Conservation (phyloP, 306 rosid genomes). For the Inga leiocalycina region DNA sequence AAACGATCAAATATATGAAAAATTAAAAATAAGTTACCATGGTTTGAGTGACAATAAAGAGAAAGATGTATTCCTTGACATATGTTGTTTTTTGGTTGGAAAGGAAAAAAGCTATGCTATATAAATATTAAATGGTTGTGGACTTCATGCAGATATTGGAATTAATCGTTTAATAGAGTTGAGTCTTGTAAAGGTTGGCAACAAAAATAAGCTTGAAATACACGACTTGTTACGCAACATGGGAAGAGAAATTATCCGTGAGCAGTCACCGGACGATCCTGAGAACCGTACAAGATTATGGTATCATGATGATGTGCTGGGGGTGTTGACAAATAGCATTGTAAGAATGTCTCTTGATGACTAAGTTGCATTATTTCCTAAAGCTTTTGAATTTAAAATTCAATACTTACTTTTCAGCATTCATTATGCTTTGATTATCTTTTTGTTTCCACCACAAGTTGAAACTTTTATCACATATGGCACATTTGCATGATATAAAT, state of each 20-base stretch:
- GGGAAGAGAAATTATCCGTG: neutral
- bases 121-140: neutral
- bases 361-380: neutral
- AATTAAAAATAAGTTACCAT: neutral
- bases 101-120: neutral
- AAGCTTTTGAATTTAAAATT: neutral
- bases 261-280: neutral
- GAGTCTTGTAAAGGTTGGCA: neutral
- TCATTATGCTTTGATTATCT: neutral
- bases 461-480: neutral
- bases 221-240: neutral
- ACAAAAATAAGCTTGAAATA: neutral
- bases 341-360: neutral
- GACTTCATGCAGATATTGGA: neutral
- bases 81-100: neutral
- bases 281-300: neutral
- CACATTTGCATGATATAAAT: neutral
- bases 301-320: neutral
- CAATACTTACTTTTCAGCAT: neutral
- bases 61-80: neutral
- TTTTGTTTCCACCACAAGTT: neutral
- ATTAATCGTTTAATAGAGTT: neutral
- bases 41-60: neutral
- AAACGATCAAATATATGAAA: too few species aligned
- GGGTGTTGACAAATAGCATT: neutral